Evolutionary conservation across 257 asterid species (phyloP).

Genomic region (Voacanga thouarsii): DNA sequence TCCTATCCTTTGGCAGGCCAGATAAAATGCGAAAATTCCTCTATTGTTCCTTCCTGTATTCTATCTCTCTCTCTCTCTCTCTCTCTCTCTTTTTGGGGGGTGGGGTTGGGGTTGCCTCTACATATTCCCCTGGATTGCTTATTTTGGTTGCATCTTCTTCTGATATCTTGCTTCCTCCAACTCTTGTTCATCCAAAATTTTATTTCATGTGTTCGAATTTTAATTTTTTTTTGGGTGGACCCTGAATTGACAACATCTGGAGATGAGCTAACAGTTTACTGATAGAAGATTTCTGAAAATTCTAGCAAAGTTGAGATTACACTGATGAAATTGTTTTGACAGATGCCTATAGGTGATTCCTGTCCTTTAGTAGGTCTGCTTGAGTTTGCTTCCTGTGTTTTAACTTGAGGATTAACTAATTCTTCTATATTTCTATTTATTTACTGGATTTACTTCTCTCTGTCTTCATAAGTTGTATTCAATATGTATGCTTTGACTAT

Average conservation of each 20-base stretch:
- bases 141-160: neutral
- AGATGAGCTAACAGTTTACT: neutral
- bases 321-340: neutral
- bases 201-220: neutral
- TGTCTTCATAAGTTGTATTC: neutral
- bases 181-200: neutral
- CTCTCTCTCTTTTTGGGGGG: too few relatives aligned
- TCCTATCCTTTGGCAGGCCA: neutral
- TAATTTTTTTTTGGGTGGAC: neutral
- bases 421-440: neutral
- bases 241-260: neutral
- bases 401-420: neutral
- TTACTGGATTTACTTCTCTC: neutral
- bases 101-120: neutral
- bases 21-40: neutral
- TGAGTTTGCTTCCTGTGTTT: neutral
- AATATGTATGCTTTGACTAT: conserved; percentile 21
- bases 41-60: neutral
- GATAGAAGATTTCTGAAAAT: neutral
- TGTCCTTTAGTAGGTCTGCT: neutral
- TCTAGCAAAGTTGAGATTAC: neutral
- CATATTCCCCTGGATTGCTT: neutral
- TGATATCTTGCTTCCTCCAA: neutral
- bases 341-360: neutral
- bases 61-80: too few relatives aligned